These are phyloP conservation scores for Chlorella sp. DNA, from an alignment of 139 green algal species.

Conservation along the genomic window DNA sequence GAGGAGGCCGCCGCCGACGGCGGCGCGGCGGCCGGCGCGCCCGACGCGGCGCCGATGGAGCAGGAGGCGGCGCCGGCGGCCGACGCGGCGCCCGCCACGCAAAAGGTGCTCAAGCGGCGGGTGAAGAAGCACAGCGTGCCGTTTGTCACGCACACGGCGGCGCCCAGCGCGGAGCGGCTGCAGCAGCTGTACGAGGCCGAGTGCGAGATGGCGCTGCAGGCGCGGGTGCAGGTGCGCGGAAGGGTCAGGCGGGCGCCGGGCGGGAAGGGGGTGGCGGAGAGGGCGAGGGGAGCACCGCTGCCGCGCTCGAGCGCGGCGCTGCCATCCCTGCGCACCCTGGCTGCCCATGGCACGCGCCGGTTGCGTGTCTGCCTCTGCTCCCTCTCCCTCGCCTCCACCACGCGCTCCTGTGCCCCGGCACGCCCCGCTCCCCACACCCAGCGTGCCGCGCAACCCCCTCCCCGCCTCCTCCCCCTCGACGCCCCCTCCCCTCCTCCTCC, in stretches of 20 bases:
- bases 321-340: no score
- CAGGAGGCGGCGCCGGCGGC: slow-evolving; percentile 37
- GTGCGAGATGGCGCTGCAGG: slow-evolving; percentile 65
- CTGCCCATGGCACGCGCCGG: no score
- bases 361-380: no score
- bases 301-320: no score
- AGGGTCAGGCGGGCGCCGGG: no score
- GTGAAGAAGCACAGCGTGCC: slow-evolving; percentile 50
- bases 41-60: slow-evolving; percentile 47
- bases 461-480: not conserved
- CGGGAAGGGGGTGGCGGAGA: no score
- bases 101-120: slow-evolving; percentile 51
- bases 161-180: slow-evolving; percentile 43
- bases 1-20: not conserved
- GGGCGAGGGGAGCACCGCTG: no score
- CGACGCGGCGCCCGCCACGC: not conserved
- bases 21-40: slow-evolving; percentile 29
- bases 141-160: slow-evolving; percentile 31
- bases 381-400: no score
- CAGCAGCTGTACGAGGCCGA: slow-evolving; percentile 63
- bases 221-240: no score
- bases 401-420: no score
- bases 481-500: no score
- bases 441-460: not conserved
- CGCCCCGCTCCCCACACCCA: no score